A percentile compares a stretch with the other conserved stretches of the same genome.
Evolutionary conservation across 495 filamentous ascomycete genomes (phyloP).

Genomic region (Penicillium atrosanguineum): DNA sequence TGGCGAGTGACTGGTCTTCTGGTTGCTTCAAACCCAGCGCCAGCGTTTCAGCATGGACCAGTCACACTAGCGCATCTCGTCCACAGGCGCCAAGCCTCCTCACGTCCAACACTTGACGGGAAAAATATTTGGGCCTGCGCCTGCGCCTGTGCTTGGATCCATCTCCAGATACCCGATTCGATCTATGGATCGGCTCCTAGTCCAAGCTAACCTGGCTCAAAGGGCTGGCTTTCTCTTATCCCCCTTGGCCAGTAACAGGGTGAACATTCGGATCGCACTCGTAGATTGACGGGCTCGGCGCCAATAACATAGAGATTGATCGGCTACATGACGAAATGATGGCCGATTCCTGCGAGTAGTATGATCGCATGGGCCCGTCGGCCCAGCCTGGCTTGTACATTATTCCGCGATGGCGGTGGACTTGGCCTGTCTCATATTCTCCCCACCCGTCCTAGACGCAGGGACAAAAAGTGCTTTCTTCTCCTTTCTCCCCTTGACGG

Average conservation of each 20-base stretch:
- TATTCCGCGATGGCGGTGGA: conserved; percentile 3
- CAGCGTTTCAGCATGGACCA: conserved; percentile 22
- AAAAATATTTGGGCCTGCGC: too few species aligned
- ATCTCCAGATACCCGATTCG: conserved; percentile 2
- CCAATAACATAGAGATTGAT: conserved; percentile 1
- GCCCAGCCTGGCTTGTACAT: conserved; percentile 18
- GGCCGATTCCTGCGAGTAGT: background rate
- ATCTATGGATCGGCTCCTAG: background rate
- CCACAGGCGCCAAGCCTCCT: background rate
- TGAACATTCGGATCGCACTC: background rate
- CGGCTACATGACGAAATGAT: conserved; percentile 4
- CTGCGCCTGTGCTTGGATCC: background rate
- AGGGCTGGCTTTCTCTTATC: background rate
- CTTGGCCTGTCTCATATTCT: conserved; percentile 23
- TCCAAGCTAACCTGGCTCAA: background rate
- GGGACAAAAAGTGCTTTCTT: conserved; percentile 1
- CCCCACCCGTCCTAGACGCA: conserved; percentile 13
- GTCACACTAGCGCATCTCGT: conserved; percentile 3
- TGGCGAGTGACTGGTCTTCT: conserved; percentile 6
- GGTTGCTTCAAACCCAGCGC: conserved; percentile 10
- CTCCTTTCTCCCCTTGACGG: conserved; percentile 10
- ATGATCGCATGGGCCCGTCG: background rate
- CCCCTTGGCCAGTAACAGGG: background rate
- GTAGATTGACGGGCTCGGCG: background rate
- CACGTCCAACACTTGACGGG: too few species aligned